Base-by-base conservation (phyloP, 2,329 filamentous ascomycete species). In the Fusarium sp. region DNA sequence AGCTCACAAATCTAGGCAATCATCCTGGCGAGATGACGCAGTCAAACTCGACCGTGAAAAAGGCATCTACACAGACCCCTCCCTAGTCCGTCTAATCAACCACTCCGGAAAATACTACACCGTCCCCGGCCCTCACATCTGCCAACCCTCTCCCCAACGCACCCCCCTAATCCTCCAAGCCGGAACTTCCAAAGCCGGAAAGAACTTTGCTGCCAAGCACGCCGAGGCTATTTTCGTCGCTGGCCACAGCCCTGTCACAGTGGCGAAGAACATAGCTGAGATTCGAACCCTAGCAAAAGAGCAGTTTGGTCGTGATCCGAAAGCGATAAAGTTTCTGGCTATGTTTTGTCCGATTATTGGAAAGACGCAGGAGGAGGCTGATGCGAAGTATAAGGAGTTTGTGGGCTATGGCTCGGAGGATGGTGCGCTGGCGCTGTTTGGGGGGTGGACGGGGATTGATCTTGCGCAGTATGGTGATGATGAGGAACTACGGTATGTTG, bases 151-250 rank as follows among this genome's bases (percentile, higher is more conserved):
- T 52, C 91, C 91, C 0, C 92, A 94, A 75, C 84, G 92, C 4
- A 93, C 91, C 0, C 92, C 92, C 0, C 83, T 94, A 6, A 86
- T 94, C 3, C 84, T 94, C 4, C 92, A 94, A 79, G 92, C 92
- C 0, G 92, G 92, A 0, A 92, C 91, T 0, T 92, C 90, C 2
- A 88, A 86, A 53, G 86, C 90, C 0, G 92, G 91, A 5, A 92
- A 91, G 79, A 80, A 82, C 0, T 94, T 94, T 75, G 91, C 91
- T 0, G 90, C 91, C 1, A 88, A 91, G 71, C 91, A 94, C 77
- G 92, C 92, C 1, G 92, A 94, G 77, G 91, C 88, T 5, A 91
- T 94, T 56, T 94, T 94, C 73, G 87, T 93, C 1, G 91, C 89
- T 0, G 90, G 90, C 0, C 91, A 93, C 77, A 88, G 88, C 4